phyloP scores from a whole-genome alignment of 225 moss, liverwort and hornwort species.

The Rhytidiadelphus loreus region DNA sequence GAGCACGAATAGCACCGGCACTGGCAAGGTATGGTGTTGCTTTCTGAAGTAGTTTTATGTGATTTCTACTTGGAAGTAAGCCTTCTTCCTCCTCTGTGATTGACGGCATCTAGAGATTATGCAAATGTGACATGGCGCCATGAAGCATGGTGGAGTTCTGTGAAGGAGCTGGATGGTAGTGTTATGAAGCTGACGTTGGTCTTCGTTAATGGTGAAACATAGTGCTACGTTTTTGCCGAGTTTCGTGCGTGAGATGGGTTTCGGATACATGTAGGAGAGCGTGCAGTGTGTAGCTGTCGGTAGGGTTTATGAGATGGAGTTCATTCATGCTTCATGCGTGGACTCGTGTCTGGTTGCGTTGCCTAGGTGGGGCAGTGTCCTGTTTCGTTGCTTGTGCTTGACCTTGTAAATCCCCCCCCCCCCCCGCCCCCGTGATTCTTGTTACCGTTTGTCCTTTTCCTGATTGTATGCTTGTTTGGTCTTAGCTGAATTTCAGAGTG shows the following conservation, averaged over 20 bases:
- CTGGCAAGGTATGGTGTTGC: conserved; percentile 50
- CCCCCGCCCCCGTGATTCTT: neutral
- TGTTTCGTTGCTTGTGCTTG: neutral
- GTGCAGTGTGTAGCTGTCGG: neutral
- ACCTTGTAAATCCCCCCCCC: neutral
- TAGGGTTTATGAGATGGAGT: neutral
- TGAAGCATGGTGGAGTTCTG: neutral
- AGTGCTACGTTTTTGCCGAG: neutral
- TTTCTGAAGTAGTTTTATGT: neutral
- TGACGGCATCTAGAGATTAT: neutral
- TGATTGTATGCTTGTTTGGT: neutral
- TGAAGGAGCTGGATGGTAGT: neutral
- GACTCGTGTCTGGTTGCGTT: neutral
- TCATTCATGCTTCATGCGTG: neutral
- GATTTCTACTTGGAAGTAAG: neutral
- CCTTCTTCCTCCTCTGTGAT: neutral
- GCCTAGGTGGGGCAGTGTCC: neutral
- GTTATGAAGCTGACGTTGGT: neutral
- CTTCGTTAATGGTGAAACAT: neutral
- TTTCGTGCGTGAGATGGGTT: neutral
- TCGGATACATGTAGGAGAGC: neutral
- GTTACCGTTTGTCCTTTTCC: neutral
- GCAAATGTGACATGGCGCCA: neutral
- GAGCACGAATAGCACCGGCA: conserved; percentile 66
- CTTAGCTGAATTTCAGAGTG: neutral